Evolutionary conservation across 176 grass and related monocot genomes (phyloP), one percentile per base, ranked within the genome.

Genomic region (Typha latifolia): DNA sequence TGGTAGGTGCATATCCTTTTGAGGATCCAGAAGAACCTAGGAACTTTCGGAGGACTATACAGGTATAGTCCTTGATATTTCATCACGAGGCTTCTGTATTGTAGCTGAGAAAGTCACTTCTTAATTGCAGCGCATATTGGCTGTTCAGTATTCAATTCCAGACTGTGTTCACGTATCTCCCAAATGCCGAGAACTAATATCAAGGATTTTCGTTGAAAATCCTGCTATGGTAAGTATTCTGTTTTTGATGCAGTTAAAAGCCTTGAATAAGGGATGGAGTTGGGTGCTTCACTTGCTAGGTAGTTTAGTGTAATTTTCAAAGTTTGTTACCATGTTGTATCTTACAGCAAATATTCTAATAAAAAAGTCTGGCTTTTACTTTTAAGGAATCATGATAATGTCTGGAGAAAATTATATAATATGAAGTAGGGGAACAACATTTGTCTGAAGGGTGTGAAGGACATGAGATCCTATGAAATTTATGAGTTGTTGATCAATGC

Each of bases 1-100:
- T 96, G 48, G 87, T 96, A 16, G 91, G 91, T 66, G 91, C 91
- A 47, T 96, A 96, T 75, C 91, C 91, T 64, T 96, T 96, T 48
- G 91, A 96, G 70, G 91, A 96, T 34, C 85, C 91, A 6, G 91
- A 91, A 9, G 82, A 96, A 32, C 90, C 82, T 2, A 96, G 91
- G 57, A 96, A 96, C 70, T 91, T 96, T 22, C 81, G 87, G 53
- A 91, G 86, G 79, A 96, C 87, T 43, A 91, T 96, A 83, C 87
- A 96, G 77, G 91, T 96, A 78, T 49, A 63, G 18, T 37, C 48
- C 51, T 59, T 15, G 24, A 34, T 66, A 69, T 16, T 69, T 55
- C 47, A 18, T 34, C 14, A 65, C 32, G 32, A 3, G 1, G 6
- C 67, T 47, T 27, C 14, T 12, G 59, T 6, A 43, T 56, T 62